phyloP scores from a whole-genome alignment of 163 green algal genomes.

The Volvox carteri region DNA sequence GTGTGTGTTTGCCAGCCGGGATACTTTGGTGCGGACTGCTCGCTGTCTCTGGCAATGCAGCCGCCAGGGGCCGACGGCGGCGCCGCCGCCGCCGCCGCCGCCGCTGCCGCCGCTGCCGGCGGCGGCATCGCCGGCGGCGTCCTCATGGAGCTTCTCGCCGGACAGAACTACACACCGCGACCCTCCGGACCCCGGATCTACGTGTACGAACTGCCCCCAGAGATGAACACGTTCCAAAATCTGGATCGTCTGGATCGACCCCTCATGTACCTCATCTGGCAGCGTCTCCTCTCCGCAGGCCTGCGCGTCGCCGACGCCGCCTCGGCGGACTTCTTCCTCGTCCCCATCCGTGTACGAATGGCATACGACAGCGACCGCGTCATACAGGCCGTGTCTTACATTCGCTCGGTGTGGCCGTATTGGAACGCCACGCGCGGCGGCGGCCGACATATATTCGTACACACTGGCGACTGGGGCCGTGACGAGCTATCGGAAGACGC shows the following conservation, averaged over 20 bases:
- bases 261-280: conserved; percentile 55
- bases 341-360: conserved; percentile 48
- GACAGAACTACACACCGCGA: conserved; percentile 41
- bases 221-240: conserved; percentile 48
- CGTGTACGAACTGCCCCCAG: conserved; percentile 57
- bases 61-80: background rate
- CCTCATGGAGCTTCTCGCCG: conserved; percentile 28
- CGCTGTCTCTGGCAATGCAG: conserved; percentile 46
- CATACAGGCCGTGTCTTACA: conserved; percentile 51
- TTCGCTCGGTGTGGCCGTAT: conserved; percentile 57
- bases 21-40: conserved; percentile 63
- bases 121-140: background rate
- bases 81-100: background rate
- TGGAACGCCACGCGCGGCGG: conserved; percentile 62
- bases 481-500: conserved; percentile 50
- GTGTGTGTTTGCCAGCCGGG: conserved; percentile 58
- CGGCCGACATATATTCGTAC: conserved; percentile 56
- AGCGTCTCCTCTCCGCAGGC: conserved; percentile 50
- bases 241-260: conserved; percentile 52
- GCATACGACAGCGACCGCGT: conserved; percentile 44
- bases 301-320: conserved; percentile 36
- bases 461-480: conserved; percentile 52
- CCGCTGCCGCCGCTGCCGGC: too few species aligned
- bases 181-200: conserved; percentile 45
- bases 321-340: conserved; percentile 54